Evolutionary conservation across 371 early-diverging fungal species (phyloP).

Genomic region (Mucor lusitanicus): DNA sequence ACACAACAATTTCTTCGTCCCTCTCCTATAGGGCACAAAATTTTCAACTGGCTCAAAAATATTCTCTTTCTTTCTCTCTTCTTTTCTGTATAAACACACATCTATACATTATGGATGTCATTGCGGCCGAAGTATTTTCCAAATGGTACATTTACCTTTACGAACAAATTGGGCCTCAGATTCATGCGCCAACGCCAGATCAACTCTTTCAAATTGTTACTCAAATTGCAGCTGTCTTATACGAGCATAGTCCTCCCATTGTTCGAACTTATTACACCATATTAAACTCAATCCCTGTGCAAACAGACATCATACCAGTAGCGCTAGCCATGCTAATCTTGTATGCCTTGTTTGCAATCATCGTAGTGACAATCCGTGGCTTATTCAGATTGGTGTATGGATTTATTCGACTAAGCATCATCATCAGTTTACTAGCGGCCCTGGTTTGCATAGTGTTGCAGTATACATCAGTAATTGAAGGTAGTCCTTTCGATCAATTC

Average conservation of each 20-base stretch:
- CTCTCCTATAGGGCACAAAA: too few species aligned
- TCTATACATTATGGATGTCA: constrained; percentile 17
- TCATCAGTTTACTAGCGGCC: constrained; percentile 24
- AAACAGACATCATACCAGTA: constrained; percentile 38
- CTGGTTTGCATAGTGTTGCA: constrained; percentile 25
- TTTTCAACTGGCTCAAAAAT: background rate
- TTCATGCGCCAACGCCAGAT: constrained; percentile 30
- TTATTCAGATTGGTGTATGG: constrained; percentile 31
- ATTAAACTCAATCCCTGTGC: constrained; percentile 29
- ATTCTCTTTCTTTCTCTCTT: background rate
- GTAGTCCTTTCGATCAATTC: constrained; percentile 2
- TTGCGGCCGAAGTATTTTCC: constrained; percentile 30
- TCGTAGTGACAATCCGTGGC: constrained; percentile 28
- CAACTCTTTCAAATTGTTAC: constrained; percentile 16
- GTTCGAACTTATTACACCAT: constrained; percentile 27
- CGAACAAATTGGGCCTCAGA: constrained; percentile 23
- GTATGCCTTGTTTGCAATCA: constrained; percentile 33
- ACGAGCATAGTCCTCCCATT: constrained; percentile 26
- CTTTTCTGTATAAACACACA: background rate
- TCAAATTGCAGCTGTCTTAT: constrained; percentile 1
- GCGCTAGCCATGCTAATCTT: constrained; percentile 30
- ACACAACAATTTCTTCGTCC: too few species aligned
- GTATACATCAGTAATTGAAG: background rate
- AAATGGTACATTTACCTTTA: constrained; percentile 35
- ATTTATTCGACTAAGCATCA: constrained; percentile 39